Conservation (phyloP, 2,329 filamentous ascomycete species). For the Samsoniella hepiali region DNA sequence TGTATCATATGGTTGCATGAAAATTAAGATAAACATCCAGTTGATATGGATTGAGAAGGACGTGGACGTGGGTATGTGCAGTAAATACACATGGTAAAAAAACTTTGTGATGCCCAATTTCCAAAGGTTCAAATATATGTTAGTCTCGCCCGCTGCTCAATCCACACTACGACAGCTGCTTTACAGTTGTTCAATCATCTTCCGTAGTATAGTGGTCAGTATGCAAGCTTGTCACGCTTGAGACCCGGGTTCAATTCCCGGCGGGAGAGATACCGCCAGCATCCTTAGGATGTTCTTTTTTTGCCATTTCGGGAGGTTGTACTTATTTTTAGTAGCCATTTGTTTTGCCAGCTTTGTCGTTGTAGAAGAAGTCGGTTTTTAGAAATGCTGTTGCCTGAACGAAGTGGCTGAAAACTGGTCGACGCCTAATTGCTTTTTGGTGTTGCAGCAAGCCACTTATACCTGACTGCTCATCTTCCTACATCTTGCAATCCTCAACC, state of each 20-base stretch:
- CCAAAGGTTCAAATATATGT: background rate
- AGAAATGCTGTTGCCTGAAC: background rate
- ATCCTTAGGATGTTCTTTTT: constrained; percentile 16
- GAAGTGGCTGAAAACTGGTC: too few relatives aligned
- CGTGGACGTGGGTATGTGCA: too few relatives aligned
- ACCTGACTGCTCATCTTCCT: too few relatives aligned
- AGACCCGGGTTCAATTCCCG: constrained; percentile 25
- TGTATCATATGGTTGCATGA: too few relatives aligned
- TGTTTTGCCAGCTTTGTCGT: background rate
- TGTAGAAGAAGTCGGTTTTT: background rate
- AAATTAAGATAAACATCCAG: too few relatives aligned
- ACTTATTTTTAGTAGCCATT: background rate
- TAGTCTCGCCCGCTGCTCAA: background rate
- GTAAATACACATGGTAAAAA: too few relatives aligned
- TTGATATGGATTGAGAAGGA: too few relatives aligned
- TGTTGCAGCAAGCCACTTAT: too few relatives aligned
- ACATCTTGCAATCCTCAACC: background rate
- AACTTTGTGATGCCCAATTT: background rate
- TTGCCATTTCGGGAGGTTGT: background rate
- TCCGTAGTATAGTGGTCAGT: constrained; percentile 26
- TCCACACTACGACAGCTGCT: constrained; percentile 20
- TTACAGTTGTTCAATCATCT: constrained; percentile 12
- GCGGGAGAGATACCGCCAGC: constrained; percentile 22
- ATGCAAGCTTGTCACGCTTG: constrained; percentile 26
- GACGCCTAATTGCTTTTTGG: too few relatives aligned